Evolutionary conservation across 495 filamentous ascomycete genomes (phyloP).

Genomic region (Lentithecium fluviatile): DNA sequence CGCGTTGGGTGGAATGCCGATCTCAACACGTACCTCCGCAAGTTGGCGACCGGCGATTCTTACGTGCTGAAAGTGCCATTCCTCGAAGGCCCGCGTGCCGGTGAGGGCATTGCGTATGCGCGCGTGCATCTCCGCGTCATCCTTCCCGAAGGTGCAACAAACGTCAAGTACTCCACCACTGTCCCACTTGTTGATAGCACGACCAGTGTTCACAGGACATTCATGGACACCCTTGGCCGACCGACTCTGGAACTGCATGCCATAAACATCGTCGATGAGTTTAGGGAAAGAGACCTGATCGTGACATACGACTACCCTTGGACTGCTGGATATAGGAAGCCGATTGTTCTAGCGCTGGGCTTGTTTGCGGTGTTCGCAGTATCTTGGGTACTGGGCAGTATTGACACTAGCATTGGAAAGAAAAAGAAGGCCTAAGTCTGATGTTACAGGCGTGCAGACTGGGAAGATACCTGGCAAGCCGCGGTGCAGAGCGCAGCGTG

Average conservation of each 20-base stretch:
- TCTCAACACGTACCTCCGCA: constrained; percentile 70
- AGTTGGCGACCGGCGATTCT: constrained; percentile 55
- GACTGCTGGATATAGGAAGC: constrained; percentile 76
- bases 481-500: too few relatives aligned
- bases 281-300: constrained; percentile 73
- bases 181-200: constrained; percentile 56
- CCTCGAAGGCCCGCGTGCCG: constrained; percentile 81
- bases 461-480: too few relatives aligned
- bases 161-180: constrained; percentile 65
- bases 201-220: constrained; percentile 71
- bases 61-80: constrained; percentile 96
- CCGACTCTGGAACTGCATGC: constrained; percentile 78
- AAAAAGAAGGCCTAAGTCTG: constrained; percentile 26
- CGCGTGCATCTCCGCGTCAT: constrained; percentile 76
- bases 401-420: constrained; percentile 68
- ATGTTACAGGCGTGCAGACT: too few relatives aligned
- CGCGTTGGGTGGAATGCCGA: constrained; percentile 91
- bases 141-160: constrained; percentile 86
- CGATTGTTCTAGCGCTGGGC: constrained; percentile 68
- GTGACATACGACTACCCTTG: constrained; percentile 87
- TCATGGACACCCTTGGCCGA: constrained; percentile 90
- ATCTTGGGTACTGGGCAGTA: constrained; percentile 70
- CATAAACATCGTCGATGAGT: constrained; percentile 83
- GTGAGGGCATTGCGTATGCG: constrained; percentile 83
- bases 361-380: constrained; percentile 70